Base-by-base conservation (phyloP, 2,329 filamentous ascomycete species). In the Penicillium digitatum region DNA sequence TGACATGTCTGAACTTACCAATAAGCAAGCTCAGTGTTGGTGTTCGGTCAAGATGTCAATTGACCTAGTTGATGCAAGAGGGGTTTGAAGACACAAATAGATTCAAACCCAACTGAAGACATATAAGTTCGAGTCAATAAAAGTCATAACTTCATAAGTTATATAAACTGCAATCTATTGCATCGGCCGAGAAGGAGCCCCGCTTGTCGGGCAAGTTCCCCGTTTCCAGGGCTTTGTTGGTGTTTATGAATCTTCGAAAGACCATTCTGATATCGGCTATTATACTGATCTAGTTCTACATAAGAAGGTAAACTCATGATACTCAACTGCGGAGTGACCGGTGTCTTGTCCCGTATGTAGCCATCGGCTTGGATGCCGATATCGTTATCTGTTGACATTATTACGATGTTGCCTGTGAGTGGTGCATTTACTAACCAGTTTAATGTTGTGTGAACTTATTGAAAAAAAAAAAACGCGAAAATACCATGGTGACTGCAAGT, bases 181-280 rank as follows among this genome's bases (percentile, higher is more conserved):
- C 52, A 56, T 62, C 54, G 56, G 56, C 60, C 58, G 54, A 61
- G 38, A 56, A 54, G 39, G 5, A n/a, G 12, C 59, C 52, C 55
- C 56, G 54, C 45, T 49, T 49, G 32, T 49, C 59, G 52, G 57
- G 35, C 22, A 20, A 58, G 39, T 58, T 60, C 58, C 51, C 62
- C 62, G 62, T 39, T 20, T 18, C n/a, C 16, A 35, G 7, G 32
- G 32, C 16, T n/a, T 10, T 27, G 3, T 27, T 34, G n/a, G 6
- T 38, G 18, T 27, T 18, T 27, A 12, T 43, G 26, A 43, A 43
- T 27, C 2, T 5, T 42, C 3, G 9, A 27, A 27, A 18, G 9
- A 27, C 14, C 16, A 2, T 10, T 14, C 5, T 29, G 24, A 29
- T 20, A 43, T 3, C 3, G n/a, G 40, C 14, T 24, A 14, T n/a